phyloP scores from a whole-genome alignment of 2,329 filamentous ascomycete species.

The Hypoxylon sp. region DNA sequence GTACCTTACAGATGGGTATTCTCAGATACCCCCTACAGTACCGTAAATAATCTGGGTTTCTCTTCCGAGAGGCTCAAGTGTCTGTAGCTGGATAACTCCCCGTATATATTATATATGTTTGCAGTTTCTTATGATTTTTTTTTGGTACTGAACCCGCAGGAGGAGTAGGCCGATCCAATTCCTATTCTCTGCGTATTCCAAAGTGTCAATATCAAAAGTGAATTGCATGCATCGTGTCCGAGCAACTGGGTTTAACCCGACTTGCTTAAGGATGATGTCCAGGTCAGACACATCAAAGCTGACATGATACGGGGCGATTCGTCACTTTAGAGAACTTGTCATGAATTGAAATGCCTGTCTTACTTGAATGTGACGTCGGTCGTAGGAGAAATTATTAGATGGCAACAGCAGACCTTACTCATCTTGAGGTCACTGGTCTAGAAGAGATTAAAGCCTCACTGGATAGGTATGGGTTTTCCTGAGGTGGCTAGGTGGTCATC shows the following conservation, averaged over 20 bases:
- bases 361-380: conserved; percentile 6
- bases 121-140: neutral
- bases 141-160: neutral
- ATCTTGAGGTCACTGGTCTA: conserved; percentile 2
- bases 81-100: conserved; percentile 5
- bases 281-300: conserved; percentile 3
- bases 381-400: neutral
- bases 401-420: neutral
- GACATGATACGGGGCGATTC: conserved; percentile 20
- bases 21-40: neutral
- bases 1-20: conserved; percentile 8
- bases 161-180: neutral
- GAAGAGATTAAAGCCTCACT: neutral
- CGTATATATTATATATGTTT: neutral
- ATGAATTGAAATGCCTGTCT: conserved; percentile 3
- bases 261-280: neutral
- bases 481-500: neutral
- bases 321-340: conserved; percentile 3
- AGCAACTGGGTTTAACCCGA: conserved; percentile 1
- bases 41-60: neutral
- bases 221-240: neutral
- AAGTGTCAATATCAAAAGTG: neutral
- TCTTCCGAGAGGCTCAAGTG: conserved; percentile 4
- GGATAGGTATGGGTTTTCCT: neutral
- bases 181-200: neutral